phyloP scores from a whole-genome alignment of 2,329 filamentous ascomycete genomes.

The Microdochium trichocladiopsis region DNA sequence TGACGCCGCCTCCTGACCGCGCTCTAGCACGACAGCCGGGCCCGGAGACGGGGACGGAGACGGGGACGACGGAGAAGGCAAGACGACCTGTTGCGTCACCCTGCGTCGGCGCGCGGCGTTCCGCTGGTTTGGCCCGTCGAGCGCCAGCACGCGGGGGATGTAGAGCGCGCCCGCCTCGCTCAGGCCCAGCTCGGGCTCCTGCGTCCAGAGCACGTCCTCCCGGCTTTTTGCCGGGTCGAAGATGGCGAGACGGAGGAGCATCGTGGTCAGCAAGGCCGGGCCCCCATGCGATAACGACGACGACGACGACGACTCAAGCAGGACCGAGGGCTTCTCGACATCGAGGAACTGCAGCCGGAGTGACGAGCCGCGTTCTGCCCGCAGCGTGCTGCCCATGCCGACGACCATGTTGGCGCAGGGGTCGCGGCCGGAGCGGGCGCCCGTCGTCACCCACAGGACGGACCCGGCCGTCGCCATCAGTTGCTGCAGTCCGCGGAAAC shows the following conservation, averaged over 20 bases:
- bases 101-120: background rate
- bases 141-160: constrained; percentile 2
- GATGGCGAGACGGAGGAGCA: constrained; percentile 2
- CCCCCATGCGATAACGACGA: background rate
- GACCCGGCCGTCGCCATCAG: constrained; percentile 1
- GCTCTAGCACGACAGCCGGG: background rate
- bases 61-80: background rate
- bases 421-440: constrained; percentile 1
- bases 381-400: constrained; percentile 1
- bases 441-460: constrained; percentile 3
- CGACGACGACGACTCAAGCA: background rate
- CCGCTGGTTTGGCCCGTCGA: background rate
- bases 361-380: background rate
- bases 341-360: constrained; percentile 4
- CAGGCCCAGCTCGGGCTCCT: constrained; percentile 3
- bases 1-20: background rate
- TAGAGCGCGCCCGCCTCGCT: constrained; percentile 3
- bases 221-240: background rate
- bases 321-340: background rate
- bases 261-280: constrained; percentile 1
- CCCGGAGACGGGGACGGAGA: no score
- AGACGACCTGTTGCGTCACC: background rate
- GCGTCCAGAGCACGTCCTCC: constrained; percentile 2
- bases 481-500: constrained; percentile 2
- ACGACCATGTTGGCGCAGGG: constrained; percentile 2